phyloP scores from a whole-genome alignment of 2,329 filamentous ascomycete species.

The Diaporthe sp. region DNA sequence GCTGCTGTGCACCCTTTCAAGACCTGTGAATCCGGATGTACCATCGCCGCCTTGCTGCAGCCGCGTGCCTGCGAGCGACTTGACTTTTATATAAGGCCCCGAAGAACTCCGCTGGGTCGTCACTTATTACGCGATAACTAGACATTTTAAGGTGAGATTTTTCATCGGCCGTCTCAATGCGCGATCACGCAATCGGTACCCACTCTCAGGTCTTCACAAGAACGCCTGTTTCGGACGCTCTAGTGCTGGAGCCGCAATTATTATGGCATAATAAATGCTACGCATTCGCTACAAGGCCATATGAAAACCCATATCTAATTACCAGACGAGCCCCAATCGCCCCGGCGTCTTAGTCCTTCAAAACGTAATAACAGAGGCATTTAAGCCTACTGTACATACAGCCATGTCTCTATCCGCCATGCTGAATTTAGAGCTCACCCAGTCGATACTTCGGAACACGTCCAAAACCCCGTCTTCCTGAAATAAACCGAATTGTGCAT shows the following conservation, averaged over 20 bases:
- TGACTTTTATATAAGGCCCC: slow-evolving; percentile 5
- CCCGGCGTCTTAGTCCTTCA: neutral
- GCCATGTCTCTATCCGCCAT: neutral
- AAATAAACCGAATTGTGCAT: neutral
- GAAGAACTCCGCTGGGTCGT: slow-evolving; percentile 3
- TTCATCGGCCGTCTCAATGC: slow-evolving; percentile 20
- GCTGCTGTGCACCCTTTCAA: slow-evolving; percentile 7
- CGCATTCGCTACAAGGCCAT: slow-evolving; percentile 4
- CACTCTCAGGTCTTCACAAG: neutral
- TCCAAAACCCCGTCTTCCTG: neutral
- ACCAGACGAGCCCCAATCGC: too few species aligned
- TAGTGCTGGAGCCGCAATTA: slow-evolving; percentile 14
- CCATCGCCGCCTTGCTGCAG: slow-evolving; percentile 6
- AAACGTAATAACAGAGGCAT: neutral
- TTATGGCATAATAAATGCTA: slow-evolving; percentile 22
- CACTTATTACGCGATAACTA: slow-evolving; percentile 31
- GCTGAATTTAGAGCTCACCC: neutral
- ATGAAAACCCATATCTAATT: neutral
- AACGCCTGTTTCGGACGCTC: neutral
- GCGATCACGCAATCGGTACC: slow-evolving; percentile 29
- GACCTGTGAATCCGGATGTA: neutral
- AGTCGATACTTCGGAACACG: neutral
- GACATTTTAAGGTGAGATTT: neutral
- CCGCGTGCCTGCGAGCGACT: neutral
- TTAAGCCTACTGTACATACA: neutral